phyloP scores from a whole-genome alignment of 441 rosid species.

The Erodium trifolium region DNA sequence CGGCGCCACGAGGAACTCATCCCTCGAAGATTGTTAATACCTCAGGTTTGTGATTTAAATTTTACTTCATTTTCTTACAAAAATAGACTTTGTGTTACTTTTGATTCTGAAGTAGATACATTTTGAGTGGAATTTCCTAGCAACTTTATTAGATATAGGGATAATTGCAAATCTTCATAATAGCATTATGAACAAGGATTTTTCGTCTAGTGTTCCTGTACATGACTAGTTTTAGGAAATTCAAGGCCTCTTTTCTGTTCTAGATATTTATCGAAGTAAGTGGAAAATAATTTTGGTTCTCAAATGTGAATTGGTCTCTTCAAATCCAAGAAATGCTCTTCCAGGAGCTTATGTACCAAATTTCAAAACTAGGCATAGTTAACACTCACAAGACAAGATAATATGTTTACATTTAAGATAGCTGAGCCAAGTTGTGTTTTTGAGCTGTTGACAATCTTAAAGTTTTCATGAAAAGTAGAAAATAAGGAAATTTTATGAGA shows the following conservation, averaged over 20 bases:
- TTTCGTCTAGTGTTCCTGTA: not conserved
- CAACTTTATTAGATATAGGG: not conserved
- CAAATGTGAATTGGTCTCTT: not conserved
- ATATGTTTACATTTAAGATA: no score
- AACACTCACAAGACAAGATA: not conserved
- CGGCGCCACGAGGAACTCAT: constrained; percentile 96
- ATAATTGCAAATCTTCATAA: not conserved
- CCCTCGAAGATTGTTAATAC: constrained; percentile 80
- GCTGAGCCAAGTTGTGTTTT: no score
- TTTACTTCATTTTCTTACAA: not conserved
- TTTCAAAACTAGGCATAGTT: constrained; percentile 49
- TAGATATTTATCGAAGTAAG: no score
- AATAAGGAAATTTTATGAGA: not conserved
- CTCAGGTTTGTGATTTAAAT: constrained; percentile 52
- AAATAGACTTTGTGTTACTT: not conserved
- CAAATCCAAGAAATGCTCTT: constrained; percentile 1
- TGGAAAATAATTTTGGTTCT: not conserved
- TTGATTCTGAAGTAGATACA: not conserved
- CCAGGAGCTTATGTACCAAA: not conserved
- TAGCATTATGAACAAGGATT: not conserved
- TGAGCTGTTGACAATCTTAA: no score
- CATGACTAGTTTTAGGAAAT: not conserved
- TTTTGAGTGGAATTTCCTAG: not conserved
- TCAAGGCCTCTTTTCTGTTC: not conserved
- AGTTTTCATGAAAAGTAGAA: not conserved